Evolutionary conservation across 75 land plant species (phyloP).

Genomic region (Isoetes taiwanensis): DNA sequence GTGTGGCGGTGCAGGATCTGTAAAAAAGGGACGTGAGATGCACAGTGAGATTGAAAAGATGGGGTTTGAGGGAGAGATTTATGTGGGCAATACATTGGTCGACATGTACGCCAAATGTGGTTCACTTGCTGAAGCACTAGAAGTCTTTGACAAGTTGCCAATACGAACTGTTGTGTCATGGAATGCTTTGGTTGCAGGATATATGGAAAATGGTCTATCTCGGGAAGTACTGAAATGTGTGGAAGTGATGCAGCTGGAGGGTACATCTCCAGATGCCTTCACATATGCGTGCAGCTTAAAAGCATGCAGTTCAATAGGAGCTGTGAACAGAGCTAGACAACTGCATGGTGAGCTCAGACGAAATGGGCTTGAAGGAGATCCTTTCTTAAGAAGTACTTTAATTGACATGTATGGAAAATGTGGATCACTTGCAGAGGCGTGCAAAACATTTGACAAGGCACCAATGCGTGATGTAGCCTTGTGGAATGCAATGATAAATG

Average conservation of each 20-base stretch:
- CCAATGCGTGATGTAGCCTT: neutral
- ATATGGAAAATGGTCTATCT: neutral
- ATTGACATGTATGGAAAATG: slow-evolving; percentile 1
- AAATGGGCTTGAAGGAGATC: neutral
- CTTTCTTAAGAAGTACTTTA: neutral
- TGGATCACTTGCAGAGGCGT: slow-evolving; percentile 1
- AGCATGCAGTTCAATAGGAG: neutral
- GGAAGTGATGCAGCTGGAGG: neutral
- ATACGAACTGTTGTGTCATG: neutral
- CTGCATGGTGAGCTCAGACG: neutral
- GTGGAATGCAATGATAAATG: neutral
- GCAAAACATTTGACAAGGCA: neutral
- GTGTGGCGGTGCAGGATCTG: neutral
- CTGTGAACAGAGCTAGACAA: neutral
- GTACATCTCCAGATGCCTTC: neutral
- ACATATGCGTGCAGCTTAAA: neutral
- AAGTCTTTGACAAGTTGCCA: neutral
- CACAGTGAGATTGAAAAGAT: neutral
- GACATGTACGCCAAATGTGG: too few species aligned
- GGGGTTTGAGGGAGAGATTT: too few species aligned
- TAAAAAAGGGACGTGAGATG: neutral
- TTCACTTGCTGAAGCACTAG: neutral
- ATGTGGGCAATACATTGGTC: too few species aligned
- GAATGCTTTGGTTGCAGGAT: neutral
- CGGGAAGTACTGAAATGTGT: neutral